Percentiles rank a stretch among this genome's conserved stretches.
phyloP scores from a whole-genome alignment of 2,329 filamentous ascomycete species.

The Capronia epimyces region DNA sequence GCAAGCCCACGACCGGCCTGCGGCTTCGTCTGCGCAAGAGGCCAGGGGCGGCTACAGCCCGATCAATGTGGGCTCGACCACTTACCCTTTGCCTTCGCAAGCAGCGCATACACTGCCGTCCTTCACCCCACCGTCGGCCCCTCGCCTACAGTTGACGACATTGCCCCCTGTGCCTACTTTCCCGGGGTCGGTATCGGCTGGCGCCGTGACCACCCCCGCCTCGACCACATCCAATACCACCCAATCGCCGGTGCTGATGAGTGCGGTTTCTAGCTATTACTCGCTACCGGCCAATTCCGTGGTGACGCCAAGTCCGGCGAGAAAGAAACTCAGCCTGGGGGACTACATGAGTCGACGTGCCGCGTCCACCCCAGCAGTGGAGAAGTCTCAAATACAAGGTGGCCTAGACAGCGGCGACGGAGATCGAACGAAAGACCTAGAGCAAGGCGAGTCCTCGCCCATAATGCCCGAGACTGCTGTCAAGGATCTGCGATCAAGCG shows the following conservation, averaged over 20 bases:
- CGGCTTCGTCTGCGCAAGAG: background rate
- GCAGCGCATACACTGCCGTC: background rate
- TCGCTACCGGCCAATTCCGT: conserved; percentile 29
- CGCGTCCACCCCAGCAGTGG: conserved; percentile 36
- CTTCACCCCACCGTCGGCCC: conserved; percentile 28
- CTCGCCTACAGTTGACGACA: conserved; percentile 37
- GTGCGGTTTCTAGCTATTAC: conserved; percentile 30
- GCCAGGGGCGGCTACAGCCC: conserved; percentile 11
- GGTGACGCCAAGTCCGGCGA: conserved; percentile 44
- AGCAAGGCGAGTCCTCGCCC: conserved; percentile 11
- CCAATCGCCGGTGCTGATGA: conserved; percentile 32
- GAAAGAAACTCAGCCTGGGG: conserved; percentile 48
- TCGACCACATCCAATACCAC: conserved; percentile 26
- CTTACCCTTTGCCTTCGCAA: conserved; percentile 13
- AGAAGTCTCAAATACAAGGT: conserved; percentile 36
- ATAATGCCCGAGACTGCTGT: conserved; percentile 1
- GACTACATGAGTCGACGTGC: conserved; percentile 44
- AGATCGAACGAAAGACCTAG: conserved; percentile 3
- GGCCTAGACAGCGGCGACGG: conserved; percentile 4
- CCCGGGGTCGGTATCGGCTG: conserved; percentile 30
- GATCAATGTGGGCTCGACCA: conserved; percentile 12
- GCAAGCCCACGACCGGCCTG: conserved; percentile 8
- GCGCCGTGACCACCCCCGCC: conserved; percentile 27
- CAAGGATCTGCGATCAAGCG: background rate
- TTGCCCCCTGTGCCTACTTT: conserved; percentile 29